A percentile compares a stretch with the other conserved stretches of the same genome.
phyloP scores from a whole-genome alignment of 306 rosid genomes.

The Sophora flavescens region DNA sequence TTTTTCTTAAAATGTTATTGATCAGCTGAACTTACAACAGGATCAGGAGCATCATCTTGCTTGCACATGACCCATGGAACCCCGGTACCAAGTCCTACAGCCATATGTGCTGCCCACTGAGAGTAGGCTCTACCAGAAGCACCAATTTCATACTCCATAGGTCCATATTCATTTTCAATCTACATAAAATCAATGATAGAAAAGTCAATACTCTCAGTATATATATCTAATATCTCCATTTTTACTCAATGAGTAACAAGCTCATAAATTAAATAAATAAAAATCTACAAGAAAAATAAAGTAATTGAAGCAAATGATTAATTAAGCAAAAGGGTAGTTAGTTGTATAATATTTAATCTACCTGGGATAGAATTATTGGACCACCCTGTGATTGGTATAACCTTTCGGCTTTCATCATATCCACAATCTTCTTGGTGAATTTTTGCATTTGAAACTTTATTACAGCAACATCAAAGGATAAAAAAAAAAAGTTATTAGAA shows the following conservation, averaged over 20 bases:
- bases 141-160: conserved; percentile 88
- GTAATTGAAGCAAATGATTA: neutral
- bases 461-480: conserved; percentile 33
- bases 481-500: conserved; percentile 39
- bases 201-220: conserved; percentile 37
- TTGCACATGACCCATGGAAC: conserved; percentile 99
- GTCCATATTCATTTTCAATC: conserved; percentile 99
- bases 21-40: conserved; percentile 70
- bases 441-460: conserved; percentile 84
- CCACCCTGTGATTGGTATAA: conserved; percentile 87
- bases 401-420: conserved; percentile 98
- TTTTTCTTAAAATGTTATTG: conserved; percentile 24
- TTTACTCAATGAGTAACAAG: conserved; percentile 22
- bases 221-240: conserved; percentile 16
- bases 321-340: conserved; percentile 35
- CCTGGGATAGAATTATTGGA: conserved; percentile 98
- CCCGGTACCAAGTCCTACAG: conserved; percentile 86
- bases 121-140: conserved; percentile 83
- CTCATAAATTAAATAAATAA: neutral
- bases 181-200: conserved; percentile 49
- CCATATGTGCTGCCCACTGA: conserved; percentile 96
- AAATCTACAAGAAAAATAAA: neutral
- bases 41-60: conserved; percentile 99
- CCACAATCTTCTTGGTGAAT: conserved; percentile 83
- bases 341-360: conserved; percentile 34